A percentile compares a stretch with the other conserved stretches of the same genome.
Conservation (phyloP, 2,329 filamentous ascomycete species). For the Volutella citrinella region DNA sequence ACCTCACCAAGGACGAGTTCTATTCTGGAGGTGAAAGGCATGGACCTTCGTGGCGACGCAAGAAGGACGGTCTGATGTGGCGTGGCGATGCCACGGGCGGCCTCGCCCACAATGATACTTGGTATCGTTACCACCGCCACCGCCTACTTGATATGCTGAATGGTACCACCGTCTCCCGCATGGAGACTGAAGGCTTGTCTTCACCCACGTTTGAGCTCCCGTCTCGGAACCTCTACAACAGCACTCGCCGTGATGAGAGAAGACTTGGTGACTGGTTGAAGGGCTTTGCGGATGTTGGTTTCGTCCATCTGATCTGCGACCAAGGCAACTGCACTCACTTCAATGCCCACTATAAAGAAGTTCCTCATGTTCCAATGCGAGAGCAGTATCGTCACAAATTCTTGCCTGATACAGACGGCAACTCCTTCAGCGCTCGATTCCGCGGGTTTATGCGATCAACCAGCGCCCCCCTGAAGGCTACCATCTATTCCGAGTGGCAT, state of each 20-base stretch:
- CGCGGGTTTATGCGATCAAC: conserved; percentile 61
- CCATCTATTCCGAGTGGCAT: conserved; percentile 73
- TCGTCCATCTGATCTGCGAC: conserved; percentile 39
- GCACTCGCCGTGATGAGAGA: conserved; percentile 29
- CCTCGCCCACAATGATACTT: conserved; percentile 50
- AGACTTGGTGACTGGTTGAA: conserved; percentile 41
- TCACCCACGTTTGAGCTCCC: conserved; percentile 50
- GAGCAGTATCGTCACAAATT: conserved; percentile 59
- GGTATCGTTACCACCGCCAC: conserved; percentile 69
- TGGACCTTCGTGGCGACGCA: conserved; percentile 57
- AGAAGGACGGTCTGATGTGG: conserved; percentile 57
- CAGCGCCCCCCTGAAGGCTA: conserved; percentile 66
- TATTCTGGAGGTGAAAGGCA: conserved; percentile 56
- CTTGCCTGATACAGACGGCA: conserved; percentile 69
- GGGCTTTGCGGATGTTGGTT: conserved; percentile 41
- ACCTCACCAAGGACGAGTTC: conserved; percentile 54
- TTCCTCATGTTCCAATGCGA: conserved; percentile 38
- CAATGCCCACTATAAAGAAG: conserved; percentile 31
- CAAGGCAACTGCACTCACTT: conserved; percentile 38
- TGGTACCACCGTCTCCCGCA: conserved; percentile 50
- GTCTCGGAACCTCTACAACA: conserved; percentile 39
- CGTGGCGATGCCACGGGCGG: conserved; percentile 64
- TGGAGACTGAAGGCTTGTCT: conserved; percentile 40
- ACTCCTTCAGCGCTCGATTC: conserved; percentile 62
- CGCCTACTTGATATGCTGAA: conserved; percentile 69